Evolutionary conservation across 352 stramenopile genomes (phyloP).

Genomic region (Phytophthora citrophthora): DNA sequence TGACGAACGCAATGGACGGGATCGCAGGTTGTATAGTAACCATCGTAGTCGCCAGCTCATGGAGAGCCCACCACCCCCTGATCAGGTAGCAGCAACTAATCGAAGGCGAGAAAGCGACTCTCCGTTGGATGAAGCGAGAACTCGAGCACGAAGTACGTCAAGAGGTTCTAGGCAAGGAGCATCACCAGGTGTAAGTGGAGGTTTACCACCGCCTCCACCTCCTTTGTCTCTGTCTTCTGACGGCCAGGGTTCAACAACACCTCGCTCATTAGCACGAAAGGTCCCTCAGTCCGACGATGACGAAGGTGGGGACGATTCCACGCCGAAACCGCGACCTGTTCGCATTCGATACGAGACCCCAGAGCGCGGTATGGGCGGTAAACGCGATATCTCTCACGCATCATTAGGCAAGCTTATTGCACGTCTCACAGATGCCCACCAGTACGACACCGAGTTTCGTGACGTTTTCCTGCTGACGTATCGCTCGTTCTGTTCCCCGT

Average conservation of each 20-base stretch:
- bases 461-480: constrained; percentile 88
- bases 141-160: constrained; percentile 29
- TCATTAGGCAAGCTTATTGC: constrained; percentile 86
- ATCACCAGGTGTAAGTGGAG: constrained; percentile 23
- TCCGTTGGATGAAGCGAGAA: constrained; percentile 15
- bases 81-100: constrained; percentile 28
- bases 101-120: constrained; percentile 27
- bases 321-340: constrained; percentile 52
- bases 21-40: constrained; percentile 35
- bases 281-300: constrained; percentile 15
- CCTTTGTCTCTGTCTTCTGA: constrained; percentile 29
- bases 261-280: constrained; percentile 28
- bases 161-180: constrained; percentile 23
- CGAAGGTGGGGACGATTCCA: constrained; percentile 20
- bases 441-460: constrained; percentile 88
- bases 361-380: constrained; percentile 63
- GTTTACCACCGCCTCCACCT: constrained; percentile 18
- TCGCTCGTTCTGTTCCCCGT: constrained; percentile 80
- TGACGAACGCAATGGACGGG: constrained; percentile 28
- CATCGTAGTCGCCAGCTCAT: constrained; percentile 43
- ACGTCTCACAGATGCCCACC: constrained; percentile 82
- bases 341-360: constrained; percentile 79
- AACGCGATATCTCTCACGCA: constrained; percentile 87
- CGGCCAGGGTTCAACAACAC: constrained; percentile 20
- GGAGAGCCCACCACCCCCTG: constrained; percentile 42